Evolutionary conservation across 2,329 filamentous ascomycete species (phyloP).

Genomic region (Cercospora sp.): DNA sequence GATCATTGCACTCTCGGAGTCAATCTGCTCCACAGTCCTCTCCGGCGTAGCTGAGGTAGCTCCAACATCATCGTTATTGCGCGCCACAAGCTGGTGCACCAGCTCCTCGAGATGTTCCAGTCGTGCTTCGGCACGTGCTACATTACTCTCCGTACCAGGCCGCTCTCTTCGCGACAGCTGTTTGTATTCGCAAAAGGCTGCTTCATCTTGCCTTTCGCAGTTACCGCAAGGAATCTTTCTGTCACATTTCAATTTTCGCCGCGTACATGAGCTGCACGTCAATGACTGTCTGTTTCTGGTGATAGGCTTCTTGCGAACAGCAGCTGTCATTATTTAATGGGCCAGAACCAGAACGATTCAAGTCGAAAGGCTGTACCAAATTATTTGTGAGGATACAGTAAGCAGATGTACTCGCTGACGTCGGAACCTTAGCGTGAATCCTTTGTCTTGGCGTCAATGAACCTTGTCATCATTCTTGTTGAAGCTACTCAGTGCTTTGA

Average conservation of each 20-base stretch:
- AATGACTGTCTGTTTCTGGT: conserved; percentile 19
- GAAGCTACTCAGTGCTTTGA: background rate
- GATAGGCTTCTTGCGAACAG: conserved; percentile 17
- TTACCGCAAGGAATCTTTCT: conserved; percentile 12
- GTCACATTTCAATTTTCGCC: conserved; percentile 21
- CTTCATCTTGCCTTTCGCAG: conserved; percentile 13
- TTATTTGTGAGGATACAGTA: background rate
- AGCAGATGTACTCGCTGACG: background rate
- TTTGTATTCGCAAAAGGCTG: conserved; percentile 9
- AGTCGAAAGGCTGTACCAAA: background rate
- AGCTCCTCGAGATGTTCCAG: conserved; percentile 18
- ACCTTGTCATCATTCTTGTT: background rate
- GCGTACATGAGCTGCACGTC: conserved; percentile 12
- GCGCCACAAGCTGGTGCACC: conserved; percentile 11
- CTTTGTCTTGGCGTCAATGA: background rate
- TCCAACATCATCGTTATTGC: background rate
- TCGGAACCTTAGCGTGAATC: background rate
- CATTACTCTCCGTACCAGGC: background rate
- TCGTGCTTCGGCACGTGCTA: conserved; percentile 14
- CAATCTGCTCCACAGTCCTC: background rate
- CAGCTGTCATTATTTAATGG: background rate
- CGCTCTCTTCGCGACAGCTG: conserved; percentile 8
- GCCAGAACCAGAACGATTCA: background rate
- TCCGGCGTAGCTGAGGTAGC: background rate
- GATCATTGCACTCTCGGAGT: background rate